Conservation (phyloP, 2,329 filamentous ascomycete species). For the Xylaria sp. region DNA sequence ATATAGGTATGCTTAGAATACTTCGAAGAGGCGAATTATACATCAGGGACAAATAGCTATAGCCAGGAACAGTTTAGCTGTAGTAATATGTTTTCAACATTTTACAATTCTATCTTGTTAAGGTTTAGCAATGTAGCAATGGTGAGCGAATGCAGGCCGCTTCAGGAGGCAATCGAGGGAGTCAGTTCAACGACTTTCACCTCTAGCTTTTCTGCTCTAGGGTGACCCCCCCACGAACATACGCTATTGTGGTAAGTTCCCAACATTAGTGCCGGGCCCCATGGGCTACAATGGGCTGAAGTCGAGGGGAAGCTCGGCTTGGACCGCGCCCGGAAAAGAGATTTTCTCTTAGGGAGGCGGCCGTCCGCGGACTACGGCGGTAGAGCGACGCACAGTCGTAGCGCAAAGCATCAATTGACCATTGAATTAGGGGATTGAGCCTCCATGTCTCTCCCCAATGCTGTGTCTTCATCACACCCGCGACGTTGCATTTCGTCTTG, state of each 20-base stretch:
- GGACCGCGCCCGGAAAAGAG: constrained; percentile 27
- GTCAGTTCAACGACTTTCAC: background rate
- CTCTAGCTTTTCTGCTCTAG: background rate
- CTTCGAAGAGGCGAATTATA: background rate
- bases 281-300: constrained; percentile 27
- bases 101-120: background rate
- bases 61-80: background rate
- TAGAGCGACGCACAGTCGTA: constrained; percentile 10
- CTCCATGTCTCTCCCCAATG: constrained; percentile 22
- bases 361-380: constrained; percentile 17
- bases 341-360: constrained; percentile 18
- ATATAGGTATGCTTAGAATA: too few relatives aligned
- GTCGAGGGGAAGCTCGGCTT: constrained; percentile 17
- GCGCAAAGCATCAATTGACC: constrained; percentile 27
- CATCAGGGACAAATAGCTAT: background rate
- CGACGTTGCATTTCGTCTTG: constrained; percentile 27
- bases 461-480: constrained; percentile 12
- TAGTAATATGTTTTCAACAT: too few relatives aligned
- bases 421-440: constrained; percentile 19
- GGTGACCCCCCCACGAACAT: constrained; percentile 4
- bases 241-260: constrained; percentile 4
- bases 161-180: background rate
- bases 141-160: background rate
- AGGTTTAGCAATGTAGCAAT: background rate
- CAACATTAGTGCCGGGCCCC: constrained; percentile 20